A percentile compares a stretch with the other conserved stretches of the same genome.
Conservation (phyloP, 129 eudicot species). For the Flaveria bidentis region DNA sequence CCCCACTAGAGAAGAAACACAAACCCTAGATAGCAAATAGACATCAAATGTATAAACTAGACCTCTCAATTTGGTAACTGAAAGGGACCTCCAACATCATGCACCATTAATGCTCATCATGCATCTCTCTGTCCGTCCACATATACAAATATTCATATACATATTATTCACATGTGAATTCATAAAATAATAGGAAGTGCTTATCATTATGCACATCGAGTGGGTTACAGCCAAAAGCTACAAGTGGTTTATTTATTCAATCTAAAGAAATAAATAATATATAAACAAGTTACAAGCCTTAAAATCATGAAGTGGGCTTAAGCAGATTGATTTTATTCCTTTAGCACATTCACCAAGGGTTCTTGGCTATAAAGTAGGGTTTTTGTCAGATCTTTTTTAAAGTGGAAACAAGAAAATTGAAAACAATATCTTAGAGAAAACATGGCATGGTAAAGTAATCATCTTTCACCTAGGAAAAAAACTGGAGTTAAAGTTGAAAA, state of each 20-base stretch:
- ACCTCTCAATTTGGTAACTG: constrained; percentile 50
- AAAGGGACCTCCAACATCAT: constrained; percentile 44
- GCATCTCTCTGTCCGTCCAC: constrained; percentile 36
- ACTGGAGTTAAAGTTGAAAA: constrained; percentile 22
- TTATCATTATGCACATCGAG: constrained; percentile 35
- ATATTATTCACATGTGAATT: constrained; percentile 18
- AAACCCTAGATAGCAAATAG: constrained; percentile 38
- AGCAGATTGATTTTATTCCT: constrained; percentile 39
- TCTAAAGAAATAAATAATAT: neutral
- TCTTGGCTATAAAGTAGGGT: constrained; percentile 44
- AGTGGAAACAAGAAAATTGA: constrained; percentile 34
- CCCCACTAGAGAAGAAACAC: constrained; percentile 35
- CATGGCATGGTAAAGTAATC: constrained; percentile 62
- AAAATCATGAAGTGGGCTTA: constrained; percentile 41
- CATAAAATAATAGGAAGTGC: constrained; percentile 27
- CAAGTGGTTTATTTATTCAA: constrained; percentile 11
- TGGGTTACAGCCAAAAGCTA: constrained; percentile 61
- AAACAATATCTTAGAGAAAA: constrained; percentile 36
- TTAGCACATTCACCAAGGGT: constrained; percentile 62
- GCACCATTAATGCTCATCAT: constrained; percentile 42
- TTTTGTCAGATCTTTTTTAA: constrained; percentile 67
- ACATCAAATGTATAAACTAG: constrained; percentile 26
- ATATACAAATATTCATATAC: neutral
- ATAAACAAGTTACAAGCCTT: constrained; percentile 4
- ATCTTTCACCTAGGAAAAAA: constrained; percentile 37